Base-by-base conservation (phyloP, 495 filamentous ascomycete species). In the Cladorrhinum samala region DNA sequence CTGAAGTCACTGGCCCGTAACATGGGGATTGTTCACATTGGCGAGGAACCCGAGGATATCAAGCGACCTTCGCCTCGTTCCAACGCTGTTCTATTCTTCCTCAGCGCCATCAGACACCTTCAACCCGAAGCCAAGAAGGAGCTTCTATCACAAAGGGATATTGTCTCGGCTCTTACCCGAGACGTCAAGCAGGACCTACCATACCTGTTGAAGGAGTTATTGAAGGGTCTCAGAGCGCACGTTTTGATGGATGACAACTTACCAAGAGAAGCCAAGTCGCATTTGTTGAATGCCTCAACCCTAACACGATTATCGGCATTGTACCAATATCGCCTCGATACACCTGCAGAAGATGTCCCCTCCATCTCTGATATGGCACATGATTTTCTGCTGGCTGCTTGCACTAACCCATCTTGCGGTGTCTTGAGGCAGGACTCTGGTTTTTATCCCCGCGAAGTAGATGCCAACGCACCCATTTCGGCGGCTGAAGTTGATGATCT, bases 41-140 rank as follows among this genome's bases (percentile, higher is more conserved):
- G 81, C 27, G 76, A 79, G 8, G 72, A 69, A 21, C 59, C 73
- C 0, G 79, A 83, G 57, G 77, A 82, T 19, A 37, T 46, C 6
- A 76, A 79, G 54, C 79, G 80, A 52, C 83, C 87, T 6, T 87
- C 88, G 1, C 72, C 93, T n/a, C 74, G 91, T 33, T 82, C 84
- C 4, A 86, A 85, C 68, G 85, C 91, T 20, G 72, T 89, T 37
- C 78, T 78, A 23, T 91, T 91, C 69, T 68, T 95, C 5, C 75
- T 95, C 27, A 78, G 83, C 11, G 81, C 84, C 54, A 62, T 96
- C 40, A 85, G 78, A 61, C 84, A 87, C 46, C 79, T 92, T 53
- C 77, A 85, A 43, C 71, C 77, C 18, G 74, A 81, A 43, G 79
- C 83, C 7, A 95, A 92, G 64, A 79, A 71, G 49, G 88, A 90